Base-by-base conservation (phyloP, 805 yeast genomes). In the Candida stauntonica region DNA sequence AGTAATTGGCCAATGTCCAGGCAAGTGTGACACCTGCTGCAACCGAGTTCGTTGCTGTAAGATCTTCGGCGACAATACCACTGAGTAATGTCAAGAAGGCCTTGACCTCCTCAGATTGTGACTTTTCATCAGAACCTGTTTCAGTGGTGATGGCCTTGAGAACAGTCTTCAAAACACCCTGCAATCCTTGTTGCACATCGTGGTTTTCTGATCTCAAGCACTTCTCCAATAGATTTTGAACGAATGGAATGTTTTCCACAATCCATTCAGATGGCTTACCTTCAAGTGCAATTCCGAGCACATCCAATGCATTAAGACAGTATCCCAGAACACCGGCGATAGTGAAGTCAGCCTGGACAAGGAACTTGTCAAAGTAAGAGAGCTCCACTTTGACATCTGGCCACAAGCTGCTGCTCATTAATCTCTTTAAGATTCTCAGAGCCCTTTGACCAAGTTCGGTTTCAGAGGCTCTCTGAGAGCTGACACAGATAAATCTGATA, bases 271-370 rank as follows among this genome's bases (percentile, higher is more conserved):
- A 61, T 2, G 78, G 60, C 61, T 85, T 85, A 73, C 87, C 85
- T 46, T 81, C 85, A 38, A 93, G 66, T 1, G 88, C 87, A 31
- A 88, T 85, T 9, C 82, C 80, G 31, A 93, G 68, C 0, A 93
- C 97, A 57, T 87, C 96, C 35, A 94, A 63, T 0, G 99, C 95
- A 62, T 93, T 94, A 52, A 89, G 67, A 50, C 95, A 85, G 50
- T 84, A 82, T 2, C 88, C 86, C 17, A 87, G 58, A 29, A 84
- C 71, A 44, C 80, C 80, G 26, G 78, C 72, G 12, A 87, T 73
- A 26, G 73, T 76, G 41, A 84, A 66, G 47, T 91, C 96, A 39
- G 86, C 79, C 21, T 86, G 79, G 15, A 85, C 77, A 38, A 93
- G 64, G 52, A 88, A 86, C 46, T 93, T 79, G 49, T 93, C 99